Base-by-base conservation (phyloP, 768 basidiomycete species). In the Lactifluus echinatus region DNA sequence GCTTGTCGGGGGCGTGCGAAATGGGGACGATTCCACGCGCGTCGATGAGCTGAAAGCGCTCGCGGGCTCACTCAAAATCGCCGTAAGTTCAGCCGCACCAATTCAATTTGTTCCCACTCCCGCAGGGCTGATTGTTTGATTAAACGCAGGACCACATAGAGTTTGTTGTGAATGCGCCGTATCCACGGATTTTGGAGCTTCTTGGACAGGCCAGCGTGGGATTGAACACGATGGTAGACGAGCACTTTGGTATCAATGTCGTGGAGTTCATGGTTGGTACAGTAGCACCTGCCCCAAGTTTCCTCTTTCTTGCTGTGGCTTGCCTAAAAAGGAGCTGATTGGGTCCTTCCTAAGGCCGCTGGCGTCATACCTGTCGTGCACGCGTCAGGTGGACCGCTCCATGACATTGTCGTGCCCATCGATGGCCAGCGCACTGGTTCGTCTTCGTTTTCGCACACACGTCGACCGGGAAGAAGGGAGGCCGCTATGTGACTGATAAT, bases 251-350 rank as follows among this genome's bases (percentile, higher is more conserved):
- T 2, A 98, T 99, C 69, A 96, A 93, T 64, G 79, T 99, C 36
- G 95, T 99, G 8, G 95, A 99, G 69, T 95, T 89, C 64, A 95
- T 98, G 94, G 94, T 89, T n/a, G n/a, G n/a, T n/a, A n/a, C n/a
- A n/a, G 23, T 23, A 23, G 48, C 62, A 80, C 19, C 21, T 55
- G 10, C 45, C n/a, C n/a, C n/a, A n/a, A n/a, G n/a, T 59, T 26
- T 50, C 54, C 57, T 43, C 60, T 24, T 44, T 51, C 26, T 24
- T n/a, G 15, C 8, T 46, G 15, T 40, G 17, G 7, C 24, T 47
- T 11, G 21, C 28, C 48, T 7, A 26, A 29, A 19, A 10, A 59
- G n/a, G 21, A 23, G n/a, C 12, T 21, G 37, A 31, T 26, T 28
- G 42, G 24, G 23, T 6, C 36, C 26, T 24, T 21, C 15, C 48